phyloP scores from a whole-genome alignment of 257 asterid species.

The Buddleja alternifolia region DNA sequence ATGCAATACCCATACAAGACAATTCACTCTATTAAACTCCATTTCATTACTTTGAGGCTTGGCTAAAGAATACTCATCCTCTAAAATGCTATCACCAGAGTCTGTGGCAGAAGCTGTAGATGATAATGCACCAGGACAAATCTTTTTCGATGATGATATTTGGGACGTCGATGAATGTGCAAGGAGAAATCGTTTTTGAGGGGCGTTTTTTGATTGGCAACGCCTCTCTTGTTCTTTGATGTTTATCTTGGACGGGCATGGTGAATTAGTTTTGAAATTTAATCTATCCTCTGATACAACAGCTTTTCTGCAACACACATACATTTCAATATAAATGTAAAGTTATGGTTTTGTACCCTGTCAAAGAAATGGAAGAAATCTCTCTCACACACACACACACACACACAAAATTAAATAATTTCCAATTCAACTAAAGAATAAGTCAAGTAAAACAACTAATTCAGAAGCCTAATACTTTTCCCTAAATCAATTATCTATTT shows the following conservation, averaged over 20 bases:
- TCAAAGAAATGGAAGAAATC: too few species aligned
- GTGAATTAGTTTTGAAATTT: conserved; percentile 30
- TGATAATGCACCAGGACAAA: conserved; percentile 45
- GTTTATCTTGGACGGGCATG: conserved; percentile 33
- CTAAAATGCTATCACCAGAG: conserved; percentile 28
- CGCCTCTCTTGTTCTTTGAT: conserved; percentile 40
- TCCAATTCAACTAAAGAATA: not conserved
- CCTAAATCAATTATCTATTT: not conserved
- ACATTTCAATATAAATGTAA: too few species aligned
- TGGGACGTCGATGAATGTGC: conserved; percentile 15
- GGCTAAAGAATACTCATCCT: conserved; percentile 35
- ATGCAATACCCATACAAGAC: conserved; percentile 59
- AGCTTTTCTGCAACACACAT: conserved; percentile 51
- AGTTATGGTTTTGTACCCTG: not conserved
- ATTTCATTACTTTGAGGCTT: conserved; percentile 20
- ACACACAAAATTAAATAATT: too few species aligned
- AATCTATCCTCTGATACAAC: conserved; percentile 34
- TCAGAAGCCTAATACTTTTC: not conserved
- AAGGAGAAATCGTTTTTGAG: conserved; percentile 31
- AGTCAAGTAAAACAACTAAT: not conserved
- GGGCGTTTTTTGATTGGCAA: conserved; percentile 21
- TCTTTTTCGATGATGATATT: conserved; percentile 29
- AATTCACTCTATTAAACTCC: conserved; percentile 54
- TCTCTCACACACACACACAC: too few species aligned
- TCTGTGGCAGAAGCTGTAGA: conserved; percentile 40